Evolutionary conservation across 805 yeast genomes (phyloP).

Genomic region (Monosporozyma siamensis): DNA sequence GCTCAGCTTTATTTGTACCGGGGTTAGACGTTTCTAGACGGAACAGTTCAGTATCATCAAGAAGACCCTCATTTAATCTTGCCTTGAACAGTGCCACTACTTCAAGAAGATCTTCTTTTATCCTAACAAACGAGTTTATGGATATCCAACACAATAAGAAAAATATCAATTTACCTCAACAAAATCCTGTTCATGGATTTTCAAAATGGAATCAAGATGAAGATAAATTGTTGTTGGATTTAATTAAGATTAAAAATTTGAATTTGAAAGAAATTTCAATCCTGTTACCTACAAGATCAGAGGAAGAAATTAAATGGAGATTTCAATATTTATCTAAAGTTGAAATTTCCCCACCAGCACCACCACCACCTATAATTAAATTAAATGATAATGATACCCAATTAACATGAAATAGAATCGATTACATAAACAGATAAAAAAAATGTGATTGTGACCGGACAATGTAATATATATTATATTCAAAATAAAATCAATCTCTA

Average conservation of each 20-base stretch:
- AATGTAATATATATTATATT: neutral
- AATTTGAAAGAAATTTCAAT: conserved; percentile 66
- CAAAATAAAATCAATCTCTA: neutral
- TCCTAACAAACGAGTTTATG: conserved; percentile 8
- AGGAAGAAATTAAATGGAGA: conserved; percentile 59
- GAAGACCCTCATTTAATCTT: conserved; percentile 27
- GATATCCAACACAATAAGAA: neutral
- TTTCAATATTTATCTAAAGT: conserved; percentile 29
- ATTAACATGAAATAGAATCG: neutral
- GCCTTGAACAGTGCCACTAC: conserved; percentile 12
- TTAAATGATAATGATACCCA: neutral
- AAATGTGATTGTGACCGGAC: neutral
- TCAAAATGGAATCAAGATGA: conserved; percentile 52
- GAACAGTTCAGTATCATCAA: conserved; percentile 6
- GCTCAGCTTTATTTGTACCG: neutral
- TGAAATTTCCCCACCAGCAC: conserved; percentile 13
- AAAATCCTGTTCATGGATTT: conserved; percentile 3
- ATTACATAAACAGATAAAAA: neutral
- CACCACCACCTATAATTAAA: no score
- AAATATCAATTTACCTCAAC: no score
- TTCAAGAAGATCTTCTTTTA: conserved; percentile 23
- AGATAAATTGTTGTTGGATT: conserved; percentile 52
- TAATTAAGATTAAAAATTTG: conserved; percentile 44
- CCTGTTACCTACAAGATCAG: conserved; percentile 61
- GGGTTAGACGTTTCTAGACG: neutral